Percentiles rank a stretch among this genome's conserved stretches.
phyloP scores from a whole-genome alignment of 257 asterid species.

The Solanum microdontum region DNA sequence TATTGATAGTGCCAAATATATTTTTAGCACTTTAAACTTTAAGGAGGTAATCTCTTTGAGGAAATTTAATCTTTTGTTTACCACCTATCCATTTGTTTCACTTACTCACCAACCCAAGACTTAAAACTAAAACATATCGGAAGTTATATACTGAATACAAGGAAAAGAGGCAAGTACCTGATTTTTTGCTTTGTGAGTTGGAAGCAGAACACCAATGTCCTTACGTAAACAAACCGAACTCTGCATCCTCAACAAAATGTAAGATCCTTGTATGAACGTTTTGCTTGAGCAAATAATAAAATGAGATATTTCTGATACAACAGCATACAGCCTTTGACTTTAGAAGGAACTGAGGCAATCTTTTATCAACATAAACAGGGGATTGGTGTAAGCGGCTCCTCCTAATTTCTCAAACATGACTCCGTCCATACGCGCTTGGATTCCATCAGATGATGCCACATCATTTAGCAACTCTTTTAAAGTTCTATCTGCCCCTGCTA shows the following conservation, averaged over 20 bases:
- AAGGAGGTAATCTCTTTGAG: background rate
- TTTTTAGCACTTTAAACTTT: background rate
- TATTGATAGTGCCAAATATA: background rate
- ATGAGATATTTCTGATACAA: background rate
- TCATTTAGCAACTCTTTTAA: slow-evolving; percentile 40
- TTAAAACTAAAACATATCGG: background rate
- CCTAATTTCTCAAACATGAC: slow-evolving; percentile 50
- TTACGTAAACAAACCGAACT: background rate
- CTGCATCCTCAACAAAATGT: background rate
- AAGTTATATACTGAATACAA: background rate
- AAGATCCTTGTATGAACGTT: background rate
- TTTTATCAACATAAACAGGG: slow-evolving; percentile 33
- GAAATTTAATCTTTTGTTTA: background rate
- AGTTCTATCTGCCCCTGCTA: slow-evolving; percentile 47
- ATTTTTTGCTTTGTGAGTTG: background rate
- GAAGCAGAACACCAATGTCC: background rate
- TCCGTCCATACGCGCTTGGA: slow-evolving; percentile 87
- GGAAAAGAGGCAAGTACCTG: background rate
- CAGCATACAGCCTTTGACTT: background rate
- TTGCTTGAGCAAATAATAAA: background rate
- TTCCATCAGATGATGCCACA: slow-evolving; percentile 41
- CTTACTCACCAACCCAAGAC: background rate
- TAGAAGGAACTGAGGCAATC: slow-evolving; percentile 42
- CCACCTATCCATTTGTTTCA: background rate
- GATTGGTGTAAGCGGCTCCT: slow-evolving; percentile 34